Base-by-base conservation (phyloP, 1,284 basidiomycete genomes). In the Moesziomyces antarcticus region DNA sequence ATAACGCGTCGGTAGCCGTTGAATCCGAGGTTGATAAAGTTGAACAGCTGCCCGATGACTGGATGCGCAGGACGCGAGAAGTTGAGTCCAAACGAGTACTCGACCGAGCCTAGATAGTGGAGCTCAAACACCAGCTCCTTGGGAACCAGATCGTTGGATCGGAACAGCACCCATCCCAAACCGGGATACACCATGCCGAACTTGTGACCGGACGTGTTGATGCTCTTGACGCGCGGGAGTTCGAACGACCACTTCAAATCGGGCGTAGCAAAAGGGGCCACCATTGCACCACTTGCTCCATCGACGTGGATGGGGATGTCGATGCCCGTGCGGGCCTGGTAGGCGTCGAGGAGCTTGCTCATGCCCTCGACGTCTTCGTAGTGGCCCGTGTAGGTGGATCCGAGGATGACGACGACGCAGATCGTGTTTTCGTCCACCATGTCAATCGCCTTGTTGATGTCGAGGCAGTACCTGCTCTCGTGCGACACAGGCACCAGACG, bases 11-110 rank as follows among this genome's bases (percentile, higher is more conserved):
- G 46, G 56, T 78, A 82, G 1, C 82, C 82, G 14, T 76, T 62
- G 86, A 58, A 80, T 33, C 81, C 81, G 21, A 82, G 75, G 47
- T 76, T 77, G 68, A 84, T 68, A 55, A 82, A 82, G 73, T 93
- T 96, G 88, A 93, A 97, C 86, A 95, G 93, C 84, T 96, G 93
- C 1, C 90, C 92, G 51, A 97, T 90, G 81, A 98, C 92, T 8
- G 94, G 93, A 43, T 92, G 89, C 24, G 93, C 93, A 0, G 93
- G 93, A 10, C 94, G 90, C 45, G 92, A 93, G 85, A 98, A 98
- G 87, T 98, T 97, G 81, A 97, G 88, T 24, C 93, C 95, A 87
- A 95, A 97, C 0, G 91, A 73, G 56, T 79, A 77, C 62, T 78
- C 81, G 50, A 77, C 78, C 5, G 70, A 73, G 21, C 82, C 82